Percentiles rank a stretch among this genome's conserved stretches.
Conservation (phyloP, 208 protist genomes). For the Trichomonas vaginalis region DNA sequence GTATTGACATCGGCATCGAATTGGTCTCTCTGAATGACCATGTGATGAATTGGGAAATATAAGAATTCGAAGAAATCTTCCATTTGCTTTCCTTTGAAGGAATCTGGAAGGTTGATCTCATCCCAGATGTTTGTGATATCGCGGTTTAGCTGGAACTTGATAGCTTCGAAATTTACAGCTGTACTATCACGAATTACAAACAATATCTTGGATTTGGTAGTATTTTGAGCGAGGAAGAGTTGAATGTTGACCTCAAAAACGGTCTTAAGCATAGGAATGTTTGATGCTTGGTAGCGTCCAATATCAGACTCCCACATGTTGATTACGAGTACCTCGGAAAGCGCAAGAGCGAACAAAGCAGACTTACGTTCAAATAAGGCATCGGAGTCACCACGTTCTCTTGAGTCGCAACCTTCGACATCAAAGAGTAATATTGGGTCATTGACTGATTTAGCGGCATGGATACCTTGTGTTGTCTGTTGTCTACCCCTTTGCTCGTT, state of each 20-base stretch:
- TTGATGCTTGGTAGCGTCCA: constrained; percentile 24
- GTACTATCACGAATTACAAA: constrained; percentile 26
- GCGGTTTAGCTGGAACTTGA: neutral
- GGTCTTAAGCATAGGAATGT: constrained; percentile 7
- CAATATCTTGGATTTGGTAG: constrained; percentile 13
- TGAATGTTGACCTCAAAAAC: constrained; percentile 30
- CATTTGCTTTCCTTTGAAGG: neutral
- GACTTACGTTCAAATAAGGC: constrained; percentile 24
- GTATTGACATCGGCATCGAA: constrained; percentile 7
- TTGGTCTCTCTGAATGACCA: neutral
- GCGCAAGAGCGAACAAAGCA: constrained; percentile 16
- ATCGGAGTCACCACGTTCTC: constrained; percentile 17
- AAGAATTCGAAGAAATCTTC: constrained; percentile 22
- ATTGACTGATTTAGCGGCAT: neutral
- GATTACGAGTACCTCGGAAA: constrained; percentile 25
- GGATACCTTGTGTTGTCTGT: constrained; percentile 28
- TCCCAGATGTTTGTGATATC: constrained; percentile 22
- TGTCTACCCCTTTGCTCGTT: constrained; percentile 6
- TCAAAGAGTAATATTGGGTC: constrained; percentile 21
- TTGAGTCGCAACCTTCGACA: constrained; percentile 27
- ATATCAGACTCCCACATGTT: constrained; percentile 32
- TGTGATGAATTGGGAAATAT: constrained; percentile 22
- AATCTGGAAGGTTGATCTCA: constrained; percentile 16
- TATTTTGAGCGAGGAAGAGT: neutral
- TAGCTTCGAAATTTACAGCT: neutral